phyloP scores from a whole-genome alignment of 306 rosid genomes.

The Lithocarpus polystachyus region DNA sequence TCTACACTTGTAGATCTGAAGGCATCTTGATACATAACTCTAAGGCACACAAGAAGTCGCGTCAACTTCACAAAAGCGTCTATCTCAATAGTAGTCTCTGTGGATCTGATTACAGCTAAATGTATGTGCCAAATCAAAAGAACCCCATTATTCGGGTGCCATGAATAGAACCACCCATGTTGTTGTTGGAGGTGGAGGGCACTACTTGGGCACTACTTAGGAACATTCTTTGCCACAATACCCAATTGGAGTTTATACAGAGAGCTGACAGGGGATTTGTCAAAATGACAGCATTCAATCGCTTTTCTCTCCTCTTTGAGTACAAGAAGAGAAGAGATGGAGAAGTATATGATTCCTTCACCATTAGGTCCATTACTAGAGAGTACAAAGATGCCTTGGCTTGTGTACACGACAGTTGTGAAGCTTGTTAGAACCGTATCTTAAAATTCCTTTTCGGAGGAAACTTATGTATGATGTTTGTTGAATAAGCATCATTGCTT shows the following conservation, averaged over 20 bases:
- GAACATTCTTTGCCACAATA: conserved; percentile 33
- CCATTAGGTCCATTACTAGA: conserved; percentile 33
- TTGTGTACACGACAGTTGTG: conserved; percentile 73
- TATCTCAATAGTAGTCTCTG: no score
- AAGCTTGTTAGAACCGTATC: not conserved
- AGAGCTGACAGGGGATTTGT: conserved; percentile 72
- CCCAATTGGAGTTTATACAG: conserved; percentile 73
- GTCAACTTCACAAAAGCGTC: no score
- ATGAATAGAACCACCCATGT: conserved; percentile 82
- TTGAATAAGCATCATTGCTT: no score
- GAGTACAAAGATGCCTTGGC: conserved; percentile 73
- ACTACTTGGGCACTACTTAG: conserved; percentile 60
- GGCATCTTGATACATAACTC: no score
- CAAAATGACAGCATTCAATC: conserved; percentile 80
- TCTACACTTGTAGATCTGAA: no score
- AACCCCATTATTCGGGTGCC: conserved; percentile 45
- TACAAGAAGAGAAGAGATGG: conserved; percentile 83
- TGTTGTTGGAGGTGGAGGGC: conserved; percentile 78
- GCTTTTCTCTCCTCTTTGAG: conserved; percentile 59
- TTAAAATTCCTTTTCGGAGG: not conserved
- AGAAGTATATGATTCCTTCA: conserved; percentile 61
- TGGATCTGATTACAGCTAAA: not conserved
- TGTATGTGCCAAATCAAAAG: conserved; percentile 56
- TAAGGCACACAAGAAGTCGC: no score
- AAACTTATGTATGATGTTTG: no score